phyloP scores from a whole-genome alignment of 2,329 filamentous ascomycete genomes.

The Thielaviopsis populi region DNA sequence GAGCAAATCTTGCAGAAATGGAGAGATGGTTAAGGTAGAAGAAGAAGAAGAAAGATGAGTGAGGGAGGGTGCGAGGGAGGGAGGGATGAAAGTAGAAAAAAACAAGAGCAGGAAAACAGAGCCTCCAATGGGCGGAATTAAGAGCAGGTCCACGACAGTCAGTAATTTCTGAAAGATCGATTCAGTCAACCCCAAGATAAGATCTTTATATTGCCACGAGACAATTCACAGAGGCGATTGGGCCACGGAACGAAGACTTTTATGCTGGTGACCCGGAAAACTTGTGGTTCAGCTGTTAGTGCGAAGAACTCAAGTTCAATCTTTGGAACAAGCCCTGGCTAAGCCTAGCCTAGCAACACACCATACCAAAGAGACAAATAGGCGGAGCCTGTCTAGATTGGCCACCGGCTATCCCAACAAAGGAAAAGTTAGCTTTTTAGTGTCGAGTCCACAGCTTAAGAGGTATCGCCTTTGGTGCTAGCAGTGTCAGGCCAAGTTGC shows the following conservation, averaged over 20 bases:
- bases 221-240: background rate
- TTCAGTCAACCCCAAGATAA: background rate
- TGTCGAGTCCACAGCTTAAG: background rate
- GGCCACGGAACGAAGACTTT: background rate
- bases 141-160: background rate
- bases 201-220: background rate
- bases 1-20: conserved; percentile 8
- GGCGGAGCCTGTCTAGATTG: background rate
- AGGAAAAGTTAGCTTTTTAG: conserved; percentile 2
- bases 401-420: conserved; percentile 3
- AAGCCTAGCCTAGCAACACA: background rate
- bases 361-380: background rate
- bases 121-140: background rate
- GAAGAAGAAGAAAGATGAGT: conserved; percentile 5
- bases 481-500: background rate
- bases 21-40: conserved; percentile 10
- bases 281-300: conserved; percentile 1
- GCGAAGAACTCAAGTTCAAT: background rate
- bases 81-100: background rate
- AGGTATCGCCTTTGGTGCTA: conserved; percentile 5
- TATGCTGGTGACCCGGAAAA: background rate
- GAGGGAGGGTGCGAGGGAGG: background rate
- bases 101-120: background rate
- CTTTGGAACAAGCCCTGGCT: conserved; percentile 1
- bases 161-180: background rate